A percentile compares a stretch with the other conserved stretches of the same genome.
phyloP scores from a whole-genome alignment of 2,329 filamentous ascomycete genomes.

The Grosmannia penicillata region DNA sequence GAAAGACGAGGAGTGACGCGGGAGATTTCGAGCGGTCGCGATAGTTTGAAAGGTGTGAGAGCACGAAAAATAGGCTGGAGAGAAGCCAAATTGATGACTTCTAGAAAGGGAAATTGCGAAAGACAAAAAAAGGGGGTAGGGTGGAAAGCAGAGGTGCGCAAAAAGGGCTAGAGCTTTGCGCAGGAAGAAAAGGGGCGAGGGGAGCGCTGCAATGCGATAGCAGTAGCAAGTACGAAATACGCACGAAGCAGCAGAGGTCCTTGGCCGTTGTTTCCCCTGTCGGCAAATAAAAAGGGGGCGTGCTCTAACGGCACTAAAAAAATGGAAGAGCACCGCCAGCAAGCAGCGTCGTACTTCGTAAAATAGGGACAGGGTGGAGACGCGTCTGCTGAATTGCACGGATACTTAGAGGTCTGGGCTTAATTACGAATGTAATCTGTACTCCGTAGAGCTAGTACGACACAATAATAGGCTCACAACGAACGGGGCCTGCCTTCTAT shows the following conservation, averaged over 20 bases:
- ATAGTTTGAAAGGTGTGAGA: constrained; percentile 4
- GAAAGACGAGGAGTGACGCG: constrained; percentile 1
- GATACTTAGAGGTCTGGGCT: no score
- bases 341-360: not conserved
- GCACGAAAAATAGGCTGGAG: constrained; percentile 4
- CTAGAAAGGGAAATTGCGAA: constrained; percentile 12
- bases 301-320: constrained; percentile 4
- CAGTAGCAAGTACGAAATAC: no score
- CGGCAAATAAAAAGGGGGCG: constrained; percentile 7
- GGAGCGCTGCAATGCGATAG: no score
- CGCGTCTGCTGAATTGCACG: not conserved
- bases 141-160: constrained; percentile 6
- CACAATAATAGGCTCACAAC: no score
- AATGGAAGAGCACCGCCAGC: no score
- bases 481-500: no score
- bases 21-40: constrained; percentile 1
- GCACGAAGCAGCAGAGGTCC: no score
- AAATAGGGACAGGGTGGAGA: not conserved
- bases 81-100: constrained; percentile 6
- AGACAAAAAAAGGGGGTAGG: constrained; percentile 9
- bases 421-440: no score
- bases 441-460: no score
- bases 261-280: constrained; percentile 7
- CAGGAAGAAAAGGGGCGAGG: constrained; percentile 1
- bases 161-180: constrained; percentile 2